Evolutionary conservation across 2,329 filamentous ascomycete species (phyloP).

Genomic region (Clarireedia monteithiana): DNA sequence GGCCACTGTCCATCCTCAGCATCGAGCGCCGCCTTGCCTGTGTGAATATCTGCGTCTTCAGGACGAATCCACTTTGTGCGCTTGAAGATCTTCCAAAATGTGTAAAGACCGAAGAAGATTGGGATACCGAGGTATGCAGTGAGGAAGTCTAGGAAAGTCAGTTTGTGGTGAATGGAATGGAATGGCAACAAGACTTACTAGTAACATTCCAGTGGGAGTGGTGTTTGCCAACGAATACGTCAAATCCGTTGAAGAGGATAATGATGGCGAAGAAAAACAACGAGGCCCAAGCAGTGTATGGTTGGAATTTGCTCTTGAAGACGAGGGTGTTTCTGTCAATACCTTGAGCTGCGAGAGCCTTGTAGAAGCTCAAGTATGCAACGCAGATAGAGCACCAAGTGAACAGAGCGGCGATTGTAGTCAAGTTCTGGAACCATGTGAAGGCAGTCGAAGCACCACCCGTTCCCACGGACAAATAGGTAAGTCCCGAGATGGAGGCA

Average conservation of each 20-base stretch:
- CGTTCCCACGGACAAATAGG: constrained; percentile 59
- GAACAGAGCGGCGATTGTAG: constrained; percentile 68
- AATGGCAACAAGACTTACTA: constrained; percentile 24
- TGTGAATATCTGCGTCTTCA: constrained; percentile 36
- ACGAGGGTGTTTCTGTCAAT: constrained; percentile 60
- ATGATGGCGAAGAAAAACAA: constrained; percentile 58
- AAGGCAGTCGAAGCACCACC: constrained; percentile 38
- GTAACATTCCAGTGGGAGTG: constrained; percentile 54
- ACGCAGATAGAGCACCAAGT: constrained; percentile 63
- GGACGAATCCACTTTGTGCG: constrained; percentile 41
- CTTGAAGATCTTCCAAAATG: constrained; percentile 65
- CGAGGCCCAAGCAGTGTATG: constrained; percentile 61
- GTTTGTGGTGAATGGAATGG: not conserved
- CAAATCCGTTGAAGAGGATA: constrained; percentile 68
- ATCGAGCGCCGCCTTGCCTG: constrained; percentile 39
- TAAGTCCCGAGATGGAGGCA: constrained; percentile 59
- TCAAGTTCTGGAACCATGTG: constrained; percentile 41
- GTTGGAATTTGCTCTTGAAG: constrained; percentile 62
- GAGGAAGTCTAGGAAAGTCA: constrained; percentile 66
- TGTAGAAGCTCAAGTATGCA: constrained; percentile 65
- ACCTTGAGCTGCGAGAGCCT: constrained; percentile 61
- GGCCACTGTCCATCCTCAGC: constrained; percentile 34
- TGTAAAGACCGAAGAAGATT: constrained; percentile 60
- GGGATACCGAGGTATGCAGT: constrained; percentile 69
- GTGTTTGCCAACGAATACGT: constrained; percentile 60